Evolutionary conservation across 2,329 filamentous ascomycete genomes (phyloP).

Genomic region (Beauveria varroae): DNA sequence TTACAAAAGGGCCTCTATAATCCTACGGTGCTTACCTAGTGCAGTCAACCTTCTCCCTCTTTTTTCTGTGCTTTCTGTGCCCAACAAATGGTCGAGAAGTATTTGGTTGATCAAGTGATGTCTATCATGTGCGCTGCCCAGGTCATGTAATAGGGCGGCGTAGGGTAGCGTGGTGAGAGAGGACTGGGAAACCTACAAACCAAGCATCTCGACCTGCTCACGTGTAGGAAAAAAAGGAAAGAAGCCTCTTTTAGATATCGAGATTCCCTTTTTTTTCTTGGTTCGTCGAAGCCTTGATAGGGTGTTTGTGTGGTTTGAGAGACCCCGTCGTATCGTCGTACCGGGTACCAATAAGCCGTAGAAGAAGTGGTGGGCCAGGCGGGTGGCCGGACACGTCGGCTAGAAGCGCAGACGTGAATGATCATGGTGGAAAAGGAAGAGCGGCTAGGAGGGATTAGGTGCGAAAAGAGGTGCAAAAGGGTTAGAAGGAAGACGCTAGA

Average conservation of each 20-base stretch:
- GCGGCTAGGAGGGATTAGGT: not conserved
- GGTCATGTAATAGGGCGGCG: not conserved
- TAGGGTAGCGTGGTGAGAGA: not conserved
- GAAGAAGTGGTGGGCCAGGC: not conserved
- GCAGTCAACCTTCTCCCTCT: no score
- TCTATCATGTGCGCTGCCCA: constrained; percentile 3
- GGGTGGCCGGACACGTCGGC: not conserved
- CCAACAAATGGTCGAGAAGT: not conserved
- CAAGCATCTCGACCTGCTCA: no score
- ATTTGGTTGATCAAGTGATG: constrained; percentile 1
- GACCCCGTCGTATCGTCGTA: constrained; percentile 2
- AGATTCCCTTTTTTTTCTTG: not conserved
- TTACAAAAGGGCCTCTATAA: not conserved
- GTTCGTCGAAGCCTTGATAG: not conserved
- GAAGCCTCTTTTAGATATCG: no score
- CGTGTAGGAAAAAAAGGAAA: no score
- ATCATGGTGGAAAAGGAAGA: not conserved
- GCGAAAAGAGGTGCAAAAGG: not conserved
- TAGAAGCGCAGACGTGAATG: not conserved
- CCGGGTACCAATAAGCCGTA: not conserved
- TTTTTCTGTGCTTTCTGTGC: no score
- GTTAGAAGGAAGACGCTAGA: not conserved
- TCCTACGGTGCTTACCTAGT: not conserved
- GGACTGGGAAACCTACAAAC: no score
- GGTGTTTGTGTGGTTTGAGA: not conserved